Percentiles rank a stretch among this genome's conserved stretches.
Conservation (phyloP, 768 basidiomycete genomes). For the Suillus luteus region DNA sequence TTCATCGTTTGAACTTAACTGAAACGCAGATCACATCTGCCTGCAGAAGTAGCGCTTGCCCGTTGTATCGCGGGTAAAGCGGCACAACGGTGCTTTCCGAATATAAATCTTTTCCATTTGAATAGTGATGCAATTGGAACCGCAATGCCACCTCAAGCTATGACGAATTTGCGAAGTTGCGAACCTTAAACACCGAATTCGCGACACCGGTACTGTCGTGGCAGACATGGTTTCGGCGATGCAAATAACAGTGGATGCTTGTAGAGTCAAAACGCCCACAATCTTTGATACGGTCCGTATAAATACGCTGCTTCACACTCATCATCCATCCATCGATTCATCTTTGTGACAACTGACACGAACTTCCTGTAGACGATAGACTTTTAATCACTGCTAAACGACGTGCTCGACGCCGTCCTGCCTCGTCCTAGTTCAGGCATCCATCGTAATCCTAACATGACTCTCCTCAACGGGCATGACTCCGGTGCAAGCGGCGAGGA, state of each 20-base stretch:
- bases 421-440: neutral
- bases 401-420: constrained; percentile 13
- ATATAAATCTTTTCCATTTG: neutral
- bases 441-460: constrained; percentile 6
- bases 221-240: constrained; percentile 1
- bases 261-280: neutral
- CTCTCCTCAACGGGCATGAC: constrained; percentile 18
- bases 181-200: neutral
- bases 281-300: constrained; percentile 15
- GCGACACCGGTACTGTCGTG: neutral
- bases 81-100: neutral
- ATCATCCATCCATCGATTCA: neutral
- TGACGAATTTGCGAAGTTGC: neutral
- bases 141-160: constrained; percentile 4
- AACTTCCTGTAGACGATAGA: constrained; percentile 1
- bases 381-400: no score
- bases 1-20: constrained; percentile 41
- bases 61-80: constrained; percentile 12
- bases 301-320: constrained; percentile 22
- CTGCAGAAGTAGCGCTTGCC: constrained; percentile 73
- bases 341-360: neutral
- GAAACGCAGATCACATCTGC: constrained; percentile 69
- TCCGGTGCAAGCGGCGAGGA: constrained; percentile 43
- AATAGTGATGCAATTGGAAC: neutral
- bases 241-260: neutral